Evolutionary conservation across 73 alveolate species (phyloP).

Genomic region (Diophrys sp.): DNA sequence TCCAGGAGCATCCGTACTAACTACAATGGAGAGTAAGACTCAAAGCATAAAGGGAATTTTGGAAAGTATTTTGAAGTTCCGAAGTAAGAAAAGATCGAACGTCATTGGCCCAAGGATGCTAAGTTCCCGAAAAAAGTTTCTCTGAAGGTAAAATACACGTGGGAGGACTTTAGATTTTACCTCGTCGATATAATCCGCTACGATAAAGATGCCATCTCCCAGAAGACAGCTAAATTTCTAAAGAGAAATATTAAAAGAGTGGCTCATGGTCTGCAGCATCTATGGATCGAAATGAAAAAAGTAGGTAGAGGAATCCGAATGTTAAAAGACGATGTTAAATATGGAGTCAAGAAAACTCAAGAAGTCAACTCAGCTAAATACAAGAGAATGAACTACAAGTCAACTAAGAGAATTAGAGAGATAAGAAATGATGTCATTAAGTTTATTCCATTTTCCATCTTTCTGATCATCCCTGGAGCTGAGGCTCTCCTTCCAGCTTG

Average conservation of each 20-base stretch:
- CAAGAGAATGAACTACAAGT: background rate
- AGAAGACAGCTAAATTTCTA: background rate
- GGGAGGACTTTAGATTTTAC: background rate
- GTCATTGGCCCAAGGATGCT: background rate
- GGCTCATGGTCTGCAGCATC: background rate
- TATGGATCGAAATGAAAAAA: background rate
- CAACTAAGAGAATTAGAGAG: slow-evolving; percentile 18
- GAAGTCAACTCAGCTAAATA: background rate
- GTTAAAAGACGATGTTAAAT: background rate
- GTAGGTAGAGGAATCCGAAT: background rate
- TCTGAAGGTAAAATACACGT: background rate
- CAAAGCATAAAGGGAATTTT: background rate
- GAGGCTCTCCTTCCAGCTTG: slow-evolving; percentile 84
- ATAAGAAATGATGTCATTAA: slow-evolving; percentile 67
- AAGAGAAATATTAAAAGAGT: background rate
- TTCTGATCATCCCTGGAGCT: slow-evolving; percentile 83
- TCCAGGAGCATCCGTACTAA: background rate
- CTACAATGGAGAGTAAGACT: background rate
- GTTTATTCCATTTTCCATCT: slow-evolving; percentile 85
- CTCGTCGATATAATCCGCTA: background rate
- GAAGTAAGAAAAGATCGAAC: background rate
- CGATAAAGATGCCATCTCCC: background rate
- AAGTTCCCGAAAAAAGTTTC: background rate
- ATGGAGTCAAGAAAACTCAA: background rate
- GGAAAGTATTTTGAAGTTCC: background rate